Percentiles rank a stretch among this genome's conserved stretches.
phyloP scores from a whole-genome alignment of 305 asterid species.

The Fraxinus sp. region DNA sequence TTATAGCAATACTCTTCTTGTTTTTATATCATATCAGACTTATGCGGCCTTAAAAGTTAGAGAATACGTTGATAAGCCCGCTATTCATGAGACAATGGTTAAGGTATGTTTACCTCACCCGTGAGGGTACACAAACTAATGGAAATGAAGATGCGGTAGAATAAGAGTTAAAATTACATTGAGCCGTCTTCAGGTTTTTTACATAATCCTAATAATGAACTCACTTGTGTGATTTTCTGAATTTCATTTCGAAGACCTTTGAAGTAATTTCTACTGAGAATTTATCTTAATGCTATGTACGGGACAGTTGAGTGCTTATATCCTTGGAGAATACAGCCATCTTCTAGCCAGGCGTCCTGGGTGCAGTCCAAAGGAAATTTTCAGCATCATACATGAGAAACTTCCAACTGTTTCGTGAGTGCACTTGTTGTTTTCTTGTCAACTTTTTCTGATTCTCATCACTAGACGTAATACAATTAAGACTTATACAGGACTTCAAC shows the following conservation, averaged over 20 bases:
- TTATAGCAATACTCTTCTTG: slow-evolving; percentile 18
- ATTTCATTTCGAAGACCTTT: slow-evolving; percentile 12
- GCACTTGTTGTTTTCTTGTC: slow-evolving; percentile 27
- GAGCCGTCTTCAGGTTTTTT: slow-evolving; percentile 10
- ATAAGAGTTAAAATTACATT: slow-evolving; percentile 9
- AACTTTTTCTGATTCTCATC: slow-evolving; percentile 13
- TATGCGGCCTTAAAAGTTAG: slow-evolving; percentile 96
- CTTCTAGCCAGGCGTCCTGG: slow-evolving; percentile 92
- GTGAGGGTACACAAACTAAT: neutral
- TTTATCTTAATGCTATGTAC: slow-evolving; percentile 17
- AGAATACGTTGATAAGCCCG: slow-evolving; percentile 95
- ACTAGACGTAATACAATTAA: slow-evolving; percentile 30
- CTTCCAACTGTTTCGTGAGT: slow-evolving; percentile 97
- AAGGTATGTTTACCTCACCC: slow-evolving; percentile 35
- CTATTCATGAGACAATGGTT: slow-evolving; percentile 77
- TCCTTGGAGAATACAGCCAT: slow-evolving; percentile 99
- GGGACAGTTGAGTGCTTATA: slow-evolving; percentile 85
- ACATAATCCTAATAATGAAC: neutral
- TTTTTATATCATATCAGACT: slow-evolving; percentile 56
- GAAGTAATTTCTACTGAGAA: neutral
- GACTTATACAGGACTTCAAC: slow-evolving; percentile 73
- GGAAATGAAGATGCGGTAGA: neutral
- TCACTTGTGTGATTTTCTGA: slow-evolving; percentile 5
- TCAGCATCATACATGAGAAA: slow-evolving; percentile 82
- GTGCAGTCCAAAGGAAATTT: slow-evolving; percentile 88